phyloP scores from a whole-genome alignment of 164 flowering plant species.

The Magnolia officinalis region DNA sequence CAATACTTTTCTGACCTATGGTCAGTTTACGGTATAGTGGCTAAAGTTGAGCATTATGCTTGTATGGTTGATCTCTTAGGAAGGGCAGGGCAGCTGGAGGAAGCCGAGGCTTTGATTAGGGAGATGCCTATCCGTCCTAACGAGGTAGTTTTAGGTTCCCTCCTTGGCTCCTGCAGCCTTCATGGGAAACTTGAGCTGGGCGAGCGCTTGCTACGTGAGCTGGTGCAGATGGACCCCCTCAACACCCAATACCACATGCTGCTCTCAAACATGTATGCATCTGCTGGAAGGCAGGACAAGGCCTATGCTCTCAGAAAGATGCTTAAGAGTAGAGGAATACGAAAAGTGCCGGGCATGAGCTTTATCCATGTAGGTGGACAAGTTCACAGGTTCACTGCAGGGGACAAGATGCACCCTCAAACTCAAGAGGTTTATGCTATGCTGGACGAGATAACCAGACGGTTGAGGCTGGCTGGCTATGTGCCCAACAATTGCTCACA shows the following conservation, averaged over 20 bases:
- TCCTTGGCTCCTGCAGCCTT: constrained; percentile 51
- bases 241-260: constrained; percentile 57
- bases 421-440: constrained; percentile 33
- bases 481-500: constrained; percentile 35
- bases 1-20: constrained; percentile 31
- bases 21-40: constrained; percentile 32
- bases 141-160: constrained; percentile 62
- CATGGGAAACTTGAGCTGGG: constrained; percentile 53
- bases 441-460: constrained; percentile 46
- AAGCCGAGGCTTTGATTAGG: constrained; percentile 49
- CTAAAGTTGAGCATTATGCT: constrained; percentile 64
- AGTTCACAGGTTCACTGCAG: constrained; percentile 53
- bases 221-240: constrained; percentile 41
- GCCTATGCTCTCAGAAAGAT: constrained; percentile 37
- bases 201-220: constrained; percentile 33
- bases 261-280: constrained; percentile 53
- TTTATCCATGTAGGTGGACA: constrained; percentile 45
- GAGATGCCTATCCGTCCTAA: constrained; percentile 61
- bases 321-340: constrained; percentile 36
- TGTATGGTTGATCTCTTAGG: constrained; percentile 74
- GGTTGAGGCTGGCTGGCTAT: constrained; percentile 43
- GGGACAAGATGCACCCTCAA: constrained; percentile 54
- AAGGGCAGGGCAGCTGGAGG: constrained; percentile 59
- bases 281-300: constrained; percentile 37
- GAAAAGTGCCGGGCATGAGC: constrained; percentile 65